Evolutionary conservation across 768 basidiomycete species (phyloP).

Genomic region (Russula lepida): DNA sequence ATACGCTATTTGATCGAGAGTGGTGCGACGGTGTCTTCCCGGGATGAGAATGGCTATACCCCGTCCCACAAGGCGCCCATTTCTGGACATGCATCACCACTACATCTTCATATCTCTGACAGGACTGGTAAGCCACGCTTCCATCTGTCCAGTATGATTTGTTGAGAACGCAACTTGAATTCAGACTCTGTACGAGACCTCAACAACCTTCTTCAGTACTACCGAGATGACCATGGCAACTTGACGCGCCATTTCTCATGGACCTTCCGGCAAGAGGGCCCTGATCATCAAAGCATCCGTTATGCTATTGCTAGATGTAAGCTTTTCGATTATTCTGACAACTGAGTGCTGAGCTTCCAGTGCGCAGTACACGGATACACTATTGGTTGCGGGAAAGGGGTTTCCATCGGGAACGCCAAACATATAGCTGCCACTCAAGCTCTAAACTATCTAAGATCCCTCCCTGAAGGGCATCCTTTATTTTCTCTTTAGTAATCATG

Average conservation of each 20-base stretch:
- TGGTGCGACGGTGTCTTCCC: too few relatives aligned
- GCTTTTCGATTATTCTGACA: not conserved
- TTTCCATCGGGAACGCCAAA: not conserved
- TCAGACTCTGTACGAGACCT: slow-evolving; percentile 4
- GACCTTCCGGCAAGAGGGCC: not conserved
- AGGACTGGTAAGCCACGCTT: slow-evolving; percentile 1
- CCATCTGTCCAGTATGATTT: not conserved
- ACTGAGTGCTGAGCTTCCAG: not conserved
- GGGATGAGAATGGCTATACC: too few relatives aligned
- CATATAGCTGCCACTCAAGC: not conserved
- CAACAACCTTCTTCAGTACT: slow-evolving; percentile 5
- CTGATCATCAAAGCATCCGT: not conserved
- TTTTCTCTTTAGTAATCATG: too few relatives aligned
- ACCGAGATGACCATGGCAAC: not conserved
- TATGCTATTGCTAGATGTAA: not conserved
- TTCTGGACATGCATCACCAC: too few relatives aligned
- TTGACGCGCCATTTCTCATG: not conserved
- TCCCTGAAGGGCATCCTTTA: too few relatives aligned
- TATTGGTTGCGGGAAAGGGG: not conserved
- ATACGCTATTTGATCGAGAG: too few relatives aligned
- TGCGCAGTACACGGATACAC: not conserved
- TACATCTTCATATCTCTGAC: not conserved
- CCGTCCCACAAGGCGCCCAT: too few relatives aligned
- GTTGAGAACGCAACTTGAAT: not conserved
- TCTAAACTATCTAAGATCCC: not conserved